Percentiles rank a stretch among this genome's conserved stretches.
These are phyloP conservation scores for Cercophora sp. DNA, from an alignment of 495 filamentous ascomycete genomes.

Conservation along the genomic window DNA sequence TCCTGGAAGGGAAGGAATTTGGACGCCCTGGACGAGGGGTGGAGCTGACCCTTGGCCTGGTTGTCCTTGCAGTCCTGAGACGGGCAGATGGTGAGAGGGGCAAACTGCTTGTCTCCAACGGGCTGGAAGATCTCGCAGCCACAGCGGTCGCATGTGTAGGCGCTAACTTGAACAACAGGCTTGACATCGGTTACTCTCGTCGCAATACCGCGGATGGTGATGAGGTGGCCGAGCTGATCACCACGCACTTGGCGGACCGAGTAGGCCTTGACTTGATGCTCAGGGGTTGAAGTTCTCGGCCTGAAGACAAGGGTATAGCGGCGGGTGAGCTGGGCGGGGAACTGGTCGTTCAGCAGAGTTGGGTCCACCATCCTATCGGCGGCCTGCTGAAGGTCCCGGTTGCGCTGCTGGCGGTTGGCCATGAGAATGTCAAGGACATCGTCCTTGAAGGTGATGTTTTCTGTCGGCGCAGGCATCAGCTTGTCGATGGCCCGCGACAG, in stretches of 20 bases:
- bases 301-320: constrained; percentile 96
- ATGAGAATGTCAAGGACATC: constrained; percentile 96
- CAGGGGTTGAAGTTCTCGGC: constrained; percentile 68
- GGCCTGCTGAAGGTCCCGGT: constrained; percentile 65
- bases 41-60: constrained; percentile 87
- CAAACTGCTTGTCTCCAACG: constrained; percentile 83
- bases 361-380: constrained; percentile 65
- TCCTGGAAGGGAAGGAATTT: constrained; percentile 98
- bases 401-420: constrained; percentile 82
- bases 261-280: constrained; percentile 75
- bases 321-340: constrained; percentile 86
- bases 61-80: constrained; percentile 86
- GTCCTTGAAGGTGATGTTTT: constrained; percentile 86
- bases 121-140: constrained; percentile 98
- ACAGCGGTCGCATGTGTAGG: constrained; percentile 94
- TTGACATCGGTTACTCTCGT: constrained; percentile 97
- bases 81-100: constrained; percentile 77
- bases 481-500: constrained; percentile 84
- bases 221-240: constrained; percentile 86
- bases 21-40: constrained; percentile 87
- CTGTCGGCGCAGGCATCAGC: constrained; percentile 73
- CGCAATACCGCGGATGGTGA: constrained; percentile 90
- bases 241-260: constrained; percentile 90
- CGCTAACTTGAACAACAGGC: constrained; percentile 92
- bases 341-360: constrained; percentile 57